phyloP scores from a whole-genome alignment of 2,329 filamentous ascomycete genomes.

The Pseudocercospora eumusae region DNA sequence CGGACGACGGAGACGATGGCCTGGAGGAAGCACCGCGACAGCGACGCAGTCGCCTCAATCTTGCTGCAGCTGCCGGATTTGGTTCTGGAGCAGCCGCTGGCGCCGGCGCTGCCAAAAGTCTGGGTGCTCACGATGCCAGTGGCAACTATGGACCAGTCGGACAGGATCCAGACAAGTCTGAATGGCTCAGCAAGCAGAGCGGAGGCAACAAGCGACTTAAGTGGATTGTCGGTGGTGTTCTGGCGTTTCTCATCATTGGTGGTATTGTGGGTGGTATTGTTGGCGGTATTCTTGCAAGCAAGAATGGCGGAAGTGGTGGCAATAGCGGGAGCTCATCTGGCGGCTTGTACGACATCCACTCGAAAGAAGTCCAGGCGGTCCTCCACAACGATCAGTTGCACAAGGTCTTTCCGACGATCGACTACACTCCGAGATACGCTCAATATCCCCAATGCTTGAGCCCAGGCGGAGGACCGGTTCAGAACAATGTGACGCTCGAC shows the following conservation, averaged over 20 bases:
- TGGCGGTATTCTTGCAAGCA: slow-evolving; percentile 65
- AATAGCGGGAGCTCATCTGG: slow-evolving; percentile 18
- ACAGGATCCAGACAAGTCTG: slow-evolving; percentile 61
- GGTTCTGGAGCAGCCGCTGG: slow-evolving; percentile 40
- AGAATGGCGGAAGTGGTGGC: slow-evolving; percentile 11
- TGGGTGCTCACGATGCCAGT: slow-evolving; percentile 38
- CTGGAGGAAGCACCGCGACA: slow-evolving; percentile 55
- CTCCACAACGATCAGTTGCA: slow-evolving; percentile 80
- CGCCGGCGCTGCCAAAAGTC: slow-evolving; percentile 43
- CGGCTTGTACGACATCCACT: slow-evolving; percentile 69
- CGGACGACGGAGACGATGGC: slow-evolving; percentile 86
- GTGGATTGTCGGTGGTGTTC: slow-evolving; percentile 65
- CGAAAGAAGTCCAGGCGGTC: slow-evolving; percentile 74
- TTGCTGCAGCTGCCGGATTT: slow-evolving; percentile 45
- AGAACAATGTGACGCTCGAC: slow-evolving; percentile 93
- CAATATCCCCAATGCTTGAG: slow-evolving; percentile 83
- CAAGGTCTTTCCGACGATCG: slow-evolving; percentile 92
- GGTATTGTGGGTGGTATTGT: slow-evolving; percentile 73
- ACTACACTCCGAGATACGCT: slow-evolving; percentile 89
- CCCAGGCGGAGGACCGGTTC: slow-evolving; percentile 68
- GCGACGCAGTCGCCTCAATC: slow-evolving; percentile 20
- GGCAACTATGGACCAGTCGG: slow-evolving; percentile 59
- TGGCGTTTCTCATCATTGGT: slow-evolving; percentile 67
- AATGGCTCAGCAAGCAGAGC: slow-evolving; percentile 63
- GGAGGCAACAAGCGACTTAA: slow-evolving; percentile 66